Evolutionary conservation across 2,329 filamentous ascomycete species (phyloP), one percentile per base, ranked within the genome.

Genomic region (Paracorniculantispora psalliotae): DNA sequence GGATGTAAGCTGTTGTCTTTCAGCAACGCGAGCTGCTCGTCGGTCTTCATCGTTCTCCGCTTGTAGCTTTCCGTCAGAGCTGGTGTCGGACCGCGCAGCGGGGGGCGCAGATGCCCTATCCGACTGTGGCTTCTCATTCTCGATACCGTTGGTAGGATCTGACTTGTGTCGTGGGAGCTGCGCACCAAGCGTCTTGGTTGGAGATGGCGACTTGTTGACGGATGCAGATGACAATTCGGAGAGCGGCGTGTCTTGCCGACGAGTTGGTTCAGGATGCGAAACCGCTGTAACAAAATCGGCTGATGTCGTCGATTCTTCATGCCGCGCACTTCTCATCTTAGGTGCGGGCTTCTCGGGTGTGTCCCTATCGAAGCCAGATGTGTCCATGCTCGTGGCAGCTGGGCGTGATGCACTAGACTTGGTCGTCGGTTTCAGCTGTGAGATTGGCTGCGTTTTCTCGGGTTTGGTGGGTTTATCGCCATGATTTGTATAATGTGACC

Each of bases 281-380:
- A 66, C 72, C 25, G 76, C 75, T 1, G 76, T 77, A 21, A 74
- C 68, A 49, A 76, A 79, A 25, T 74, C 73, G n/a, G 72, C 69
- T 2, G 72, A 71, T 12, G 68, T 67, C 26, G 63, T 61, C 2
- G 67, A 65, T 25, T 72, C 67, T 6, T 64, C 57, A 10, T 25
- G 63, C 61, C 2, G 61, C 21, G 51, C 56, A 37, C 58, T 63
- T 25, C n/a, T 62, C 65, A 26, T 47, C 59, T 26, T 49, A 39
- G 2, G 33, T 2, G 50, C 44, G 12, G 26, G 17, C 19, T 65
- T 67, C 13, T 67, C 62, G 2, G 67, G 62, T 4, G 62, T 65
- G 30, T 73, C 71, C 21, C 68, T 67, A 33, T 74, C 65, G 61
- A 79, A 79, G 19, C 72, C 76, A 3, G 72, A 72, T 26, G 65